A percentile compares a stretch with the other conserved stretches of the same genome.
Evolutionary conservation across 1,139 yeast species (phyloP).

Genomic region (Hyphopichia khmerensis): DNA sequence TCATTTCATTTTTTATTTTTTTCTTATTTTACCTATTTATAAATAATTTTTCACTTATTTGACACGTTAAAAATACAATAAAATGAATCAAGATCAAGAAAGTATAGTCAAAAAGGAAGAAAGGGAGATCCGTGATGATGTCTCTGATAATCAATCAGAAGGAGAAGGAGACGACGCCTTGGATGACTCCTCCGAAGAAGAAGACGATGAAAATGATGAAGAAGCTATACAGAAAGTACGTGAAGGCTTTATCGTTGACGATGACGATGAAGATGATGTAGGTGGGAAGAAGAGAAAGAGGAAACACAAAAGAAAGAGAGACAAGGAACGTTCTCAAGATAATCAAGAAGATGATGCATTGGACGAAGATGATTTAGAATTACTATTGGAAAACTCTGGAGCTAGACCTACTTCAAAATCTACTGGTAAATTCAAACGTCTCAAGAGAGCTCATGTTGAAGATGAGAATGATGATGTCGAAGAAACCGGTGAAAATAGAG

Average conservation of each 20-base stretch:
- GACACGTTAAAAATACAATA: neutral
- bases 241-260: conserved; percentile 94
- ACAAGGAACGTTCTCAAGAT: conserved; percentile 28
- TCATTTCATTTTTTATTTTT: neutral
- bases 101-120: conserved; percentile 18
- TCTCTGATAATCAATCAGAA: conserved; percentile 27
- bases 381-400: conserved; percentile 88
- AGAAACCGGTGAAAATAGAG: conserved; percentile 23
- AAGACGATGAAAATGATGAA: conserved; percentile 73
- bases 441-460: conserved; percentile 64
- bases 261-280: conserved; percentile 68
- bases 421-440: conserved; percentile 65
- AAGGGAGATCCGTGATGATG: conserved; percentile 35
- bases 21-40: neutral
- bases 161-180: conserved; percentile 48
- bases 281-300: conserved; percentile 37
- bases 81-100: too few species aligned
- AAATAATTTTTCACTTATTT: neutral
- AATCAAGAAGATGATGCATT: conserved; percentile 61
- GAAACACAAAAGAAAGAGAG: conserved; percentile 44
- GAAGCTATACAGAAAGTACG: conserved; percentile 74
- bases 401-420: conserved; percentile 40
- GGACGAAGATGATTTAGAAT: conserved; percentile 93
- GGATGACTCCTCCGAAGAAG: conserved; percentile 72
- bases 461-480: conserved; percentile 24